phyloP scores from a whole-genome alignment of 805 yeast species.

The Cyberlindnera lachancei region DNA sequence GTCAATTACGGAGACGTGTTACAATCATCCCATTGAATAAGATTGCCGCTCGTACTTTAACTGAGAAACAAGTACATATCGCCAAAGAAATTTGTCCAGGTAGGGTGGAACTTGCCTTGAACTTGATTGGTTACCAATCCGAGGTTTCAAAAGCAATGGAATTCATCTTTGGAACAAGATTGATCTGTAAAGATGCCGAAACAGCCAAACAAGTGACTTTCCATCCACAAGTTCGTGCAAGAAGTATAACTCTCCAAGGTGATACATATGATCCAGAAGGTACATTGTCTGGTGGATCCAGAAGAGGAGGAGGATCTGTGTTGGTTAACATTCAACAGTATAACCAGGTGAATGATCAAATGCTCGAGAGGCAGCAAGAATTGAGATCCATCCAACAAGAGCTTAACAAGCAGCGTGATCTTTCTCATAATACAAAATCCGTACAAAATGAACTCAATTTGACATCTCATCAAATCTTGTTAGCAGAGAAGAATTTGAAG shows the following conservation, averaged over 20 bases:
- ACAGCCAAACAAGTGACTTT: slow-evolving; percentile 87
- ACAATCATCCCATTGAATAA: slow-evolving; percentile 91
- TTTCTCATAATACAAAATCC: slow-evolving; percentile 42
- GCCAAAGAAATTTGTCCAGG: slow-evolving; percentile 80
- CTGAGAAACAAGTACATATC: slow-evolving; percentile 41
- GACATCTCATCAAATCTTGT: slow-evolving; percentile 50
- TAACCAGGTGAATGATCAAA: slow-evolving; percentile 36
- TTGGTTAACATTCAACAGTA: slow-evolving; percentile 60
- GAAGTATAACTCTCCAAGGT: slow-evolving; percentile 86
- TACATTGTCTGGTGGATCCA: slow-evolving; percentile 90
- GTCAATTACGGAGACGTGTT: slow-evolving; percentile 71
- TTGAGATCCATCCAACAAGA: slow-evolving; percentile 33
- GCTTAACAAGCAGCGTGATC: slow-evolving; percentile 33
- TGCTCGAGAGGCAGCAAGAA: slow-evolving; percentile 35
- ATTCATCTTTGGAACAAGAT: slow-evolving; percentile 83
- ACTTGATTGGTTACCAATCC: slow-evolving; percentile 65
- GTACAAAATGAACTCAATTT: slow-evolving; percentile 53
- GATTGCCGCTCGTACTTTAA: slow-evolving; percentile 54
- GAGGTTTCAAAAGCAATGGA: slow-evolving; percentile 80
- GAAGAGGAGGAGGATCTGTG: slow-evolving; percentile 50
- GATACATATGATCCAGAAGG: slow-evolving; percentile 96
- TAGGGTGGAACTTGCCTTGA: slow-evolving; percentile 83
- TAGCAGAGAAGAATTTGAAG: slow-evolving; percentile 46
- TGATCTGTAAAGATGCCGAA: slow-evolving; percentile 80
- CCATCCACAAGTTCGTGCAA: slow-evolving; percentile 69